Conservation (phyloP, 1,284 basidiomycete genomes). For the Cryptococcus sp. region DNA sequence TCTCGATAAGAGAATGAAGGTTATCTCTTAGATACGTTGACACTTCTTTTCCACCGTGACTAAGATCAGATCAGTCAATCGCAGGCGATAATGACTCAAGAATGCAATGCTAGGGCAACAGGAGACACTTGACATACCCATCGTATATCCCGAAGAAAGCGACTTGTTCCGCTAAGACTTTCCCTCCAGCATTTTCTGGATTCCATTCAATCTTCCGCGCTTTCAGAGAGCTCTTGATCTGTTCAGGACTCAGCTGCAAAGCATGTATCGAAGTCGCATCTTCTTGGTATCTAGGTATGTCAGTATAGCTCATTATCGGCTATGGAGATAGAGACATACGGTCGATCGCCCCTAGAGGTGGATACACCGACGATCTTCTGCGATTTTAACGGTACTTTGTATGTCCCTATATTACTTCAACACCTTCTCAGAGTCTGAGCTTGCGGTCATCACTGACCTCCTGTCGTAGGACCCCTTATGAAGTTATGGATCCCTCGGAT, state of each 20-base stretch:
- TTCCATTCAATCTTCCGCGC: conserved; percentile 66
- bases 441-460: conserved; percentile 13
- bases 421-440: background rate
- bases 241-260: conserved; percentile 66
- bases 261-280: conserved; percentile 74
- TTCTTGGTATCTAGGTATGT: conserved; percentile 62
- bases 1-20: conserved; percentile 73
- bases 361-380: conserved; percentile 62
- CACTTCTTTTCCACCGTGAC: conserved; percentile 73
- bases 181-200: conserved; percentile 47
- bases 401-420: conserved; percentile 20
- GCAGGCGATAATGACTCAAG: background rate
- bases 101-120: background rate
- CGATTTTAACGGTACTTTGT: conserved; percentile 40
- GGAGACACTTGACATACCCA: conserved; percentile 55
- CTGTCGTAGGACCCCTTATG: conserved; percentile 30
- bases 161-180: conserved; percentile 67
- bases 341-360: conserved; percentile 68
- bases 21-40: conserved; percentile 72
- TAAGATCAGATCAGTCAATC: conserved; percentile 39
- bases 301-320: conserved; percentile 3
- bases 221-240: conserved; percentile 62
- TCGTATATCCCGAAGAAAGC: conserved; percentile 85
- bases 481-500: conserved; percentile 24
- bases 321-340: conserved; percentile 48